Percentiles rank a stretch among this genome's conserved stretches.
These are phyloP conservation scores for Erodium maritimum DNA, from an alignment of 345 rosid species.

Conservation along the genomic window DNA sequence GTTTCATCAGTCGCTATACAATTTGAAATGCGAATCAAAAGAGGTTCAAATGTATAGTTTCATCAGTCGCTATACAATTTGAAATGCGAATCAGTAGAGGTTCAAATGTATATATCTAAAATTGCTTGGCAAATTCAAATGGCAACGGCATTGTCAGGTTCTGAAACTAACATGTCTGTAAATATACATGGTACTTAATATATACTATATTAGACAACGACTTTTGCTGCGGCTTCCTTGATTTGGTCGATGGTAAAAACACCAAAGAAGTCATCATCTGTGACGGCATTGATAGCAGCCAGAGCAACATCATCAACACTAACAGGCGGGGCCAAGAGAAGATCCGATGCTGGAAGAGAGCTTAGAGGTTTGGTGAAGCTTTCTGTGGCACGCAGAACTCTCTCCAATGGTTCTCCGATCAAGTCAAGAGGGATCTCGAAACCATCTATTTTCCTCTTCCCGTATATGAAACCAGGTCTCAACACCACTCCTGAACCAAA, in stretches of 20 bases:
- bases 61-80: too few species aligned
- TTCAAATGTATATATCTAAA: too few species aligned
- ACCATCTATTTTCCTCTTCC: constrained; percentile 59
- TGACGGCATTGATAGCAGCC: constrained; percentile 52
- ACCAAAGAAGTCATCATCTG: constrained; percentile 72
- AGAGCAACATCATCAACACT: constrained; percentile 73
- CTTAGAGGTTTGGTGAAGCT: constrained; percentile 55
- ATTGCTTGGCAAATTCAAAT: too few species aligned
- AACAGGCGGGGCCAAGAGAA: constrained; percentile 70
- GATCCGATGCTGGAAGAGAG: constrained; percentile 70
- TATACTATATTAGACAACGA: constrained; percentile 21
- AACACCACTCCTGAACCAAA: constrained; percentile 54
- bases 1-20: too few species aligned
- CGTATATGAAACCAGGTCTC: constrained; percentile 82
- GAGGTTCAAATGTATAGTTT: too few species aligned
- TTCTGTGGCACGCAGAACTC: constrained; percentile 37
- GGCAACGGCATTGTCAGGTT: too few species aligned
- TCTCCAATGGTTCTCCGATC: constrained; percentile 66
- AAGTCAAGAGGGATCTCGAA: constrained; percentile 73
- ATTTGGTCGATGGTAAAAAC: constrained; percentile 87
- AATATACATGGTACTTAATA: too few species aligned
- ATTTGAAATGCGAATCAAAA: too few species aligned
- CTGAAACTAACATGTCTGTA: too few species aligned
- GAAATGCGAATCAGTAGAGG: too few species aligned
- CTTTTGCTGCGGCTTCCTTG: constrained; percentile 78